Evolutionary conservation across 1,284 basidiomycete species (phyloP), one percentile per base, ranked within the genome.

Genomic region (Ceratobasidium sp.): DNA sequence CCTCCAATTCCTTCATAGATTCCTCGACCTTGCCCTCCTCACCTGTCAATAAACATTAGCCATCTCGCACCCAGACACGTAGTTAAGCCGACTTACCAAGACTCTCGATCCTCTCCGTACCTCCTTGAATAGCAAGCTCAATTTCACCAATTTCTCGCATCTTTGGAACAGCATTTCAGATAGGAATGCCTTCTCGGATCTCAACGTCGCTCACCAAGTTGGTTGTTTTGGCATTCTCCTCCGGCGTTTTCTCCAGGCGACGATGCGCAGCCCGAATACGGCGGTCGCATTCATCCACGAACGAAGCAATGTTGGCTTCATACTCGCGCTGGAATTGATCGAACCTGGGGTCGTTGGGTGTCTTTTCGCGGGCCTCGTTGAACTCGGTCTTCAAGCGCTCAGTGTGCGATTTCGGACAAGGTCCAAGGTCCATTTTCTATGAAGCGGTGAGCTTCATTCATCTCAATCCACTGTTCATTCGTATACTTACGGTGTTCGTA

Each of bases 121-220:
- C 96, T 73, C 94, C 95, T 80, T 98, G 95, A 77, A 98, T 98
- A 69, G 97, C 96, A 73, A 98, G 82, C 82, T 99, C 96, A 77
- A 99, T 97, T 82, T 99, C 97, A 71, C 93, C 94, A 80, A 99
- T 98, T 86, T 99, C 97, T 74, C 95, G 87, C 95, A 99, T 99
- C 92, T 94, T 74, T 22, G 42, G 7, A 8, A 12, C 34, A 17
- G 25, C 17, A 42, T 17, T 12, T 52, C 20, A 40, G 25, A 5
- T 15, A 15, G 20, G 1, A 15, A 3, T 2, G 31, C 22, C 22
- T 42, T n/a, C 3, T 12, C 62, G 31, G 13, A 34, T n/a, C n/a
- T 53, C 17, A 31, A 1, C 54, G 38, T 29, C 22, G 78, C 82
- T 73, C 75, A 92, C 92, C 83, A 99, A 81, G 79, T 96, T 96